Conservation (phyloP, 352 stramenopile species). For the Pythium phragmitis region DNA sequence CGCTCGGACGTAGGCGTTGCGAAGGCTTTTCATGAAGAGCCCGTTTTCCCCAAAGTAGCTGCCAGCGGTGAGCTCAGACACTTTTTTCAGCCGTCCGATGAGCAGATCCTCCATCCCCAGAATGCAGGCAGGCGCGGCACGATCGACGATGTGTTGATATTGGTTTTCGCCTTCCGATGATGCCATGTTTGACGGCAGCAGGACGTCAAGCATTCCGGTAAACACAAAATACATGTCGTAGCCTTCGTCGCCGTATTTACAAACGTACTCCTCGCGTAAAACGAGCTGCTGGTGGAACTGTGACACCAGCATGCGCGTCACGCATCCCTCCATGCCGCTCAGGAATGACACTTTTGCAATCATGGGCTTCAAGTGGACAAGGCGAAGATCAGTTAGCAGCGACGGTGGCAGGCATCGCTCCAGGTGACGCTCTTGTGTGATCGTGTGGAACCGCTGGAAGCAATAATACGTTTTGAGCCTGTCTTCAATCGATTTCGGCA, state of each 20-base stretch:
- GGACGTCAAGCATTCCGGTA: constrained; percentile 45
- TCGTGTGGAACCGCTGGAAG: constrained; percentile 71
- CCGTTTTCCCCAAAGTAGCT: constrained; percentile 73
- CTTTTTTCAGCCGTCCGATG: constrained; percentile 22
- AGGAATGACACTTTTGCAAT: constrained; percentile 69
- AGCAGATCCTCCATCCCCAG: constrained; percentile 11
- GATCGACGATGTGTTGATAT: background rate
- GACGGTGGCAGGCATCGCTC: constrained; percentile 65
- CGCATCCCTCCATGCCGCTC: constrained; percentile 44
- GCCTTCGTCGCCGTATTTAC: constrained; percentile 56
- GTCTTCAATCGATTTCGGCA: constrained; percentile 41
- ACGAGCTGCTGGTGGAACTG: constrained; percentile 68
- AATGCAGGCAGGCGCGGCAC: background rate
- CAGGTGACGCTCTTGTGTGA: constrained; percentile 66
- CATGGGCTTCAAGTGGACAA: constrained; percentile 70
- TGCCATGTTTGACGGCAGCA: constrained; percentile 36
- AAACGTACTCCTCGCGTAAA: constrained; percentile 64
- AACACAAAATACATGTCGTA: constrained; percentile 83
- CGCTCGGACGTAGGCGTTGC: constrained; percentile 52
- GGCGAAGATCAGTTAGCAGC: constrained; percentile 62
- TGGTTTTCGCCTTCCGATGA: background rate
- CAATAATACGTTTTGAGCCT: constrained; percentile 70
- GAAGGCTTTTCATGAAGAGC: constrained; percentile 61
- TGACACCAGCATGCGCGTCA: constrained; percentile 68
- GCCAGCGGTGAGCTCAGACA: constrained; percentile 49